Percentiles rank a stretch among this genome's conserved stretches.
These are phyloP conservation scores for Trifolium fragiferum DNA, from an alignment of 306 rosid species.

Conservation along the genomic window DNA sequence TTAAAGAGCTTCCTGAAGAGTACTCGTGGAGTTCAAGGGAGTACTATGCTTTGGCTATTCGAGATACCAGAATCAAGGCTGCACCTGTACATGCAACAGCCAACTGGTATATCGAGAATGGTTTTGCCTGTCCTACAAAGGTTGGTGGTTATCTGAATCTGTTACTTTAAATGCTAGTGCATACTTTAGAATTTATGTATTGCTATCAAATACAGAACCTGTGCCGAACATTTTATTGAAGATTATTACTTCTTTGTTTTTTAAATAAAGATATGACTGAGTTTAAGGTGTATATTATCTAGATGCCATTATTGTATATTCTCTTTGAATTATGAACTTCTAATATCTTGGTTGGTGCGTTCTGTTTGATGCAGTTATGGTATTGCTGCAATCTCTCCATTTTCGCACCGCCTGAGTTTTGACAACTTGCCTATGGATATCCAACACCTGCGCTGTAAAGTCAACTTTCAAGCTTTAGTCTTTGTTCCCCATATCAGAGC, in stretches of 20 bases:
- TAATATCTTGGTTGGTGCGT: slow-evolving; percentile 25
- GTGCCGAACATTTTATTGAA: not conserved
- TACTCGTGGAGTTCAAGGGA: slow-evolving; percentile 94
- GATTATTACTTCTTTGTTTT: not conserved
- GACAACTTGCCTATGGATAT: slow-evolving; percentile 91
- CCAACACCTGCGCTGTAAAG: slow-evolving; percentile 90
- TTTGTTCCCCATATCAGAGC: slow-evolving; percentile 89
- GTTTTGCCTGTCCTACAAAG: slow-evolving; percentile 81
- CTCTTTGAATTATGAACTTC: slow-evolving; percentile 23
- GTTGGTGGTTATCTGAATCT: slow-evolving; percentile 61
- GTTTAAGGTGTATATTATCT: slow-evolving; percentile 1
- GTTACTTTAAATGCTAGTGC: slow-evolving; percentile 39
- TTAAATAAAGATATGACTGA: slow-evolving; percentile 18
- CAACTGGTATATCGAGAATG: slow-evolving; percentile 89
- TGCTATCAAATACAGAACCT: slow-evolving; percentile 7
- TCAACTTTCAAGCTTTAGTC: slow-evolving; percentile 85
- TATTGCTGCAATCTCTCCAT: slow-evolving; percentile 92
- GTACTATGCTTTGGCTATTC: slow-evolving; percentile 74
- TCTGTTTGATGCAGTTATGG: slow-evolving; percentile 68
- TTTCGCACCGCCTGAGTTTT: slow-evolving; percentile 91
- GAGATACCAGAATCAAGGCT: slow-evolving; percentile 85
- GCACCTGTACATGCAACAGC: slow-evolving; percentile 95
- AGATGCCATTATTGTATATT: slow-evolving; percentile 1
- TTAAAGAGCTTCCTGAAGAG: slow-evolving; percentile 83
- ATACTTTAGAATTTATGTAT: slow-evolving; percentile 20